Conservation (phyloP, 768 basidiomycete species). For the Suillus tomentosus region DNA sequence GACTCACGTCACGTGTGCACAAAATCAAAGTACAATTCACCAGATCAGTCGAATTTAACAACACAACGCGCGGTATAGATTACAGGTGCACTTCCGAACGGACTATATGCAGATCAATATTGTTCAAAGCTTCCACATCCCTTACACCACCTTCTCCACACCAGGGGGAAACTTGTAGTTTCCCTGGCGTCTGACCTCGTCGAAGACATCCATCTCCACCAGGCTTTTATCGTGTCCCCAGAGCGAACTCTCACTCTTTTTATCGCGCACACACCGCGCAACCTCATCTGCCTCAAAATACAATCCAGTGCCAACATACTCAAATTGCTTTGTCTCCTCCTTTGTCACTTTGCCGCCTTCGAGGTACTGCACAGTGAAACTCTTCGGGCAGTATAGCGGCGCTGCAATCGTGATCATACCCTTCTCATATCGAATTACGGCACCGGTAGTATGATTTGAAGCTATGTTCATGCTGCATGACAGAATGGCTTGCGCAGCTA, state of each 20-base stretch:
- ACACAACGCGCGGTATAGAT: neutral
- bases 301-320: conserved; percentile 72
- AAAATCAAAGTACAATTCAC: neutral
- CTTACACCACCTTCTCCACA: conserved; percentile 46
- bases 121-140: neutral
- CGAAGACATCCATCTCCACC: conserved; percentile 83
- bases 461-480: conserved; percentile 66
- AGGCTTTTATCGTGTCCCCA: conserved; percentile 84
- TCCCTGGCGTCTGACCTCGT: conserved; percentile 77
- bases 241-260: conserved; percentile 68
- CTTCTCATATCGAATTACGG: conserved; percentile 71
- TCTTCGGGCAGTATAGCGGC: conserved; percentile 68
- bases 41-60: neutral
- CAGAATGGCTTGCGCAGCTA: conserved; percentile 73
- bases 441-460: conserved; percentile 50
- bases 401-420: conserved; percentile 65
- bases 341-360: conserved; percentile 49
- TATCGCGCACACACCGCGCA: conserved; percentile 72
- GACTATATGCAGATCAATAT: neutral
- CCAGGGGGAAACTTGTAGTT: conserved; percentile 63
- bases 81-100: neutral
- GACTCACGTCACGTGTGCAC: neutral
- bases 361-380: conserved; percentile 65
- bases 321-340: conserved; percentile 61
- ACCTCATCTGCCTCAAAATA: conserved; percentile 90